phyloP scores from a whole-genome alignment of 495 filamentous ascomycete species.

The Clohesyomyces aquaticus region DNA sequence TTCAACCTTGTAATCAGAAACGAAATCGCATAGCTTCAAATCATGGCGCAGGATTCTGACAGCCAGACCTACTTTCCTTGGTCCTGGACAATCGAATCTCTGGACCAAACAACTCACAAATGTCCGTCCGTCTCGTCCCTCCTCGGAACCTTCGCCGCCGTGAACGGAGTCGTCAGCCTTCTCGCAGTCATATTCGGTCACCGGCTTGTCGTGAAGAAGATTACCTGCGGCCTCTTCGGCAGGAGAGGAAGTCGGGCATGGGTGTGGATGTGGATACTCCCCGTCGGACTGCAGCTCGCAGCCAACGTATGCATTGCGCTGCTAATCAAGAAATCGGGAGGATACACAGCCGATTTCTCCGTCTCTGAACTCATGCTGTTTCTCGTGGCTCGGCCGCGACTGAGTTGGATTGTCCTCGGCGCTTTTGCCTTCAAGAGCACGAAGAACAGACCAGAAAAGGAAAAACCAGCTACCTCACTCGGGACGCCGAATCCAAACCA shows the following conservation, averaged over 20 bases:
- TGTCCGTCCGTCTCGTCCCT: constrained; percentile 15
- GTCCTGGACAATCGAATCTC: constrained; percentile 15
- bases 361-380: constrained; percentile 28
- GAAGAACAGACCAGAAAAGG: background rate
- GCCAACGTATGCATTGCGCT: constrained; percentile 25
- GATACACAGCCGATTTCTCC: constrained; percentile 17
- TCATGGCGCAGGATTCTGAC: background rate
- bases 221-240: constrained; percentile 11
- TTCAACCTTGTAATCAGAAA: background rate
- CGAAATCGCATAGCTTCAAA: background rate
- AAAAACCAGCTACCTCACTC: background rate
- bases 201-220: constrained; percentile 9
- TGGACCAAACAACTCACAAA: background rate
- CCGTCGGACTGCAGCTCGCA: constrained; percentile 20
- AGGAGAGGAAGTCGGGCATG: constrained; percentile 4
- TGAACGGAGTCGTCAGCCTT: constrained; percentile 11
- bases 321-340: constrained; percentile 17
- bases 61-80: constrained; percentile 12
- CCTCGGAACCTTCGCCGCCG: constrained; percentile 19
- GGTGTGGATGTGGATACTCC: constrained; percentile 22
- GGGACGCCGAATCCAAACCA: background rate
- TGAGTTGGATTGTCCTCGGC: constrained; percentile 22
- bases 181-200: constrained; percentile 18
- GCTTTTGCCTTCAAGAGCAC: background rate
- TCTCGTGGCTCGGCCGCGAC: constrained; percentile 10